Percentiles rank a stretch among this genome's conserved stretches.
phyloP scores from a whole-genome alignment of 2,329 filamentous ascomycete species.

The Verticillium klebahnii region DNA sequence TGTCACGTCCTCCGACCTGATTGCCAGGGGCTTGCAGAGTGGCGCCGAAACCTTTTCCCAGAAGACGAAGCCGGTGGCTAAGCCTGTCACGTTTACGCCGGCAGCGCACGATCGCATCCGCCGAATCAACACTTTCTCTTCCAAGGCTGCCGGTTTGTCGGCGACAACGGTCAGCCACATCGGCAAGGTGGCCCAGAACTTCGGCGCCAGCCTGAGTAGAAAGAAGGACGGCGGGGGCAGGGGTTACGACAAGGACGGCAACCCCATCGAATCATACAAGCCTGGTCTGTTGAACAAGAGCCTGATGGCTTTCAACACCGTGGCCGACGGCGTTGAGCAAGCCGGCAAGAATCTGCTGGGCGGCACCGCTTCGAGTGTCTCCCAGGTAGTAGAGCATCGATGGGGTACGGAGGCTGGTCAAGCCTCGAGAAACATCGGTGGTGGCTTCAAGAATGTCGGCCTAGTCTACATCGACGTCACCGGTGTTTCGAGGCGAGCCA shows the following conservation, averaged over 20 bases:
- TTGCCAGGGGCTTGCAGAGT: slow-evolving; percentile 71
- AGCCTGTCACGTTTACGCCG: slow-evolving; percentile 84
- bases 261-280: slow-evolving; percentile 64
- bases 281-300: slow-evolving; percentile 93
- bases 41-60: slow-evolving; percentile 78
- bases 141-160: slow-evolving; percentile 72
- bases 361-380: slow-evolving; percentile 72
- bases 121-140: slow-evolving; percentile 83
- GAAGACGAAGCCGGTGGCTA: slow-evolving; percentile 70
- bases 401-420: slow-evolving; percentile 84
- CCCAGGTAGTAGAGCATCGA: slow-evolving; percentile 79
- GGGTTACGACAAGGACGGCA: slow-evolving; percentile 67
- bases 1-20: slow-evolving; percentile 76
- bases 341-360: slow-evolving; percentile 74
- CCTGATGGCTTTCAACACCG: slow-evolving; percentile 91
- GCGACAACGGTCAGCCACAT: slow-evolving; percentile 85
- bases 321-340: slow-evolving; percentile 90
- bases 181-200: slow-evolving; percentile 78
- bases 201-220: slow-evolving; percentile 68
- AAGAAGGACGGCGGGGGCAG: slow-evolving; percentile 48
- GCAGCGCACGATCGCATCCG: slow-evolving; percentile 80
- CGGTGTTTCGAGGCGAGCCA: slow-evolving; percentile 81
- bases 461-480: slow-evolving; percentile 96
- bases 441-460: slow-evolving; percentile 92
- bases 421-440: slow-evolving; percentile 69